Evolutionary conservation across 306 rosid genomes (phyloP), one percentile per base, ranked within the genome.

Genomic region (Macrotyloma uniflorum): DNA sequence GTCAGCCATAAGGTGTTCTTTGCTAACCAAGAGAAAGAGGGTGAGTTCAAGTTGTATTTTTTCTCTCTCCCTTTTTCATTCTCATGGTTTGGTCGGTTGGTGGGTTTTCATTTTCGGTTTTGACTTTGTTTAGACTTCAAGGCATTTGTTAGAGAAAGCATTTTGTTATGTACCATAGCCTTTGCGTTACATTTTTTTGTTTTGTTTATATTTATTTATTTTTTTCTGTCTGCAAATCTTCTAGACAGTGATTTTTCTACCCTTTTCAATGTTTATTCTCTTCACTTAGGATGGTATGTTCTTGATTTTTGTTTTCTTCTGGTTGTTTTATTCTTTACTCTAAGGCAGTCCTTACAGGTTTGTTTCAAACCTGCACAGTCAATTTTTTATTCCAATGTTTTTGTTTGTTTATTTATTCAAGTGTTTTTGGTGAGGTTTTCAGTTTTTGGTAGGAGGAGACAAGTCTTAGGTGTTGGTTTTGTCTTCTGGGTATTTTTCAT

Each of bases 401-500:
- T 67, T 9, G 47, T 50, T 64, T 32, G 45, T 5, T 50, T 38
- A 0, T 67, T 8, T 14, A 0, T 45, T 68, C 42, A 30, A 38
- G 19, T 89, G 86, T 82, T 55, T 84, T 86, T 78, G 59, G 83
- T 85, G 88, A 22, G 55, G 68, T 75, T 87, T 86, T 87, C 83
- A 78, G 58, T 69, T 86, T 85, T 77, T 77, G 55, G 80, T 67
- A 74, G 80, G 87, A 65, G 32, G 80, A 72, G 87, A 86, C 89
- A 90, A 38, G 76, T 75, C 86, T 77, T 82, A 46, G 88, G 80
- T 76, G 82, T 74, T 89, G 59, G 76, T 81, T 82, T 87, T 88
- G 83, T 86, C 91, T 89, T 57, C 86, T 91, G 98, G 91, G 83
- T 80, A 73, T 80, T 83, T 76, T 76, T 78, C 85, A 74, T 54